Percentiles rank a stretch among this genome's conserved stretches.
Conservation (phyloP, 805 yeast genomes). For the Yarrowia phangngaensis region DNA sequence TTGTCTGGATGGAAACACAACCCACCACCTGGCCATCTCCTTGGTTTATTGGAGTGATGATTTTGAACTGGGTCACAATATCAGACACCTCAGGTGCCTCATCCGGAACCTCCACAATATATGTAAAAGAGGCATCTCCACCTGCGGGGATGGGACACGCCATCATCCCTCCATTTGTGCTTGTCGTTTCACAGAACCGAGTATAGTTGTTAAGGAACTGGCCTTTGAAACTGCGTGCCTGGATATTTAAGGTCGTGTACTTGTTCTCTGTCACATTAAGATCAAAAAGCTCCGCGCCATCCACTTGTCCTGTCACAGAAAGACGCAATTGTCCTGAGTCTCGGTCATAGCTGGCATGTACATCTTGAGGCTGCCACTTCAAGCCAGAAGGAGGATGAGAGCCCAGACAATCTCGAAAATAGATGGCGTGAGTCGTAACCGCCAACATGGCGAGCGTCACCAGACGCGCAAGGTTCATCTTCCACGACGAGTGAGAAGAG, state of each 20-base stretch:
- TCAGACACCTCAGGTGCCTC: slow-evolving; percentile 31
- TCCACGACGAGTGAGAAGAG: too few species aligned
- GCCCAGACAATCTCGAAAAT: slow-evolving; percentile 5
- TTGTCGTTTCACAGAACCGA: slow-evolving; percentile 34
- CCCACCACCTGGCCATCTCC: slow-evolving; percentile 41
- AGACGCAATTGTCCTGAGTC: slow-evolving; percentile 11
- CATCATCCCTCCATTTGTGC: background rate
- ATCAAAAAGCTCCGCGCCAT: slow-evolving; percentile 29
- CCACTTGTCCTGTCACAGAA: slow-evolving; percentile 28
- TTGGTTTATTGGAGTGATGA: slow-evolving; percentile 34
- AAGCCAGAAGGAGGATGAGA: background rate
- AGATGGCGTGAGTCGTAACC: background rate
- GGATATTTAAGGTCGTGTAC: slow-evolving; percentile 35
- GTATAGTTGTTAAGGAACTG: slow-evolving; percentile 29
- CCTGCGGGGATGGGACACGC: slow-evolving; percentile 35
- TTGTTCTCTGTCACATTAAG: slow-evolving; percentile 31
- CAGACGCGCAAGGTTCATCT: too few species aligned
- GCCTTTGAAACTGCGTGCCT: background rate
- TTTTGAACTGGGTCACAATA: background rate
- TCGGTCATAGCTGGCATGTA: slow-evolving; percentile 3
- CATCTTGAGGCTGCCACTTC: slow-evolving; percentile 4
- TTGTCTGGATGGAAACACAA: slow-evolving; percentile 48
- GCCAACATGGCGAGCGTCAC: slow-evolving; percentile 2
- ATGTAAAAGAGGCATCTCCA: slow-evolving; percentile 28
- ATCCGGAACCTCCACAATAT: slow-evolving; percentile 28